Base-by-base conservation (phyloP, 1,284 basidiomycete genomes). In the Exobasidium cylindrosporum region DNA sequence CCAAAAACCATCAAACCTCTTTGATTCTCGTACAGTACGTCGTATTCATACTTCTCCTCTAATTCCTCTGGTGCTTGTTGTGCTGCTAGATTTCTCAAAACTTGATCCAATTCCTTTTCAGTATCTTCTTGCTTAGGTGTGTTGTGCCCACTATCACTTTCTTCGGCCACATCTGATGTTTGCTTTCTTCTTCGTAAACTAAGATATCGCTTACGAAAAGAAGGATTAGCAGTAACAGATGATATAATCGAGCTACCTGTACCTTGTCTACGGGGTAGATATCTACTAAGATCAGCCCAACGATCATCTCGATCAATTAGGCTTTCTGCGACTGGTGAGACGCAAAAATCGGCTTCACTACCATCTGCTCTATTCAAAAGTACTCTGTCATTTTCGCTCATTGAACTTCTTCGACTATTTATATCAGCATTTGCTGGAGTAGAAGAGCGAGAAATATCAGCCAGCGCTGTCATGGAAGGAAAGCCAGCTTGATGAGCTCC, bases 21-120 rank as follows among this genome's bases (percentile, higher is more conserved):
- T 63, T 79, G 74, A 47, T 79, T 79, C 52, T 79, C 77, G 57
- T 78, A 75, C 23, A 79, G 66, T 40, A 79, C 67, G 58, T 79
- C 77, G 46, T 75, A 79, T 54, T 76, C 74, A 61, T 66, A 73
- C 50, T 64, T 65, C 40, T 65, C 67, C 32, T 66, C 64, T 57
- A 26, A 53, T 43, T 68, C 65, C 2, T 71, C 71, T 21, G 71
- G 73, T 3, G 65, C 70, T 40, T 73, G 58, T 40, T 72, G 61
- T 24, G 63, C 58, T 13, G 64, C 68, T 32, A 69, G 54, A 52
- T 74, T 69, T 53, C 64, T 68, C 1, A 73, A 68, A 57, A 73
- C 62, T 14, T 54, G 30, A 32, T 73, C 69, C 40, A 73, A 65
- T 60, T 74, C 69, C 3, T 65, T 63, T 23, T 71, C 73, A 1